A percentile compares a stretch with the other conserved stretches of the same genome.
Conservation (phyloP, 2,329 filamentous ascomycete genomes). For the Aspergillus felis region DNA sequence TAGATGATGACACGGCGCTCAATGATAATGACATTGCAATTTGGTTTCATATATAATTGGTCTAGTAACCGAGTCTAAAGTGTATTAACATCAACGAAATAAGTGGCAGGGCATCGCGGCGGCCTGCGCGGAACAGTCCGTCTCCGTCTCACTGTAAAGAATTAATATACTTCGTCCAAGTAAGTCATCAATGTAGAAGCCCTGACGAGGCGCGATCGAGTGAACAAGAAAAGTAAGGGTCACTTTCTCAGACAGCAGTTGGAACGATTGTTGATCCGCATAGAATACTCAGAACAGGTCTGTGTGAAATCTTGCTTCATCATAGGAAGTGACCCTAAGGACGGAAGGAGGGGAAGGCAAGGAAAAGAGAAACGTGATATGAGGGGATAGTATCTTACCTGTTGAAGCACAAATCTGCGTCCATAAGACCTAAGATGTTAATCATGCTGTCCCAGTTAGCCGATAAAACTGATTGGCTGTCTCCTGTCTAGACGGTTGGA, state of each 20-base stretch:
- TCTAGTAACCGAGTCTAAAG: not conserved
- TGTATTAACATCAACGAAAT: not conserved
- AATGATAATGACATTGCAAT: not conserved
- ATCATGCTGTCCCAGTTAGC: slow-evolving; percentile 22
- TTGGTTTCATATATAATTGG: not conserved
- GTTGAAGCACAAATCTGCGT: not conserved
- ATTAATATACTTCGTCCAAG: not conserved
- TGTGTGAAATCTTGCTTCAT: slow-evolving; percentile 56
- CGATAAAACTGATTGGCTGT: slow-evolving; percentile 76
- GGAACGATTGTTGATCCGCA: slow-evolving; percentile 45
- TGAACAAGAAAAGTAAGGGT: slow-evolving; percentile 12
- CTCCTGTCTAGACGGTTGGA: slow-evolving; percentile 69
- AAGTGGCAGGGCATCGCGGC: not conserved
- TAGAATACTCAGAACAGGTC: slow-evolving; percentile 63
- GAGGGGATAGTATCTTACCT: not conserved
- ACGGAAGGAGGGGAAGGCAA: not conserved
- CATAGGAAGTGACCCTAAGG: slow-evolving; percentile 33
- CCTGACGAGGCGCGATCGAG: not conserved
- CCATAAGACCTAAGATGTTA: slow-evolving; percentile 2
- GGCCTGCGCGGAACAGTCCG: too few relatives aligned
- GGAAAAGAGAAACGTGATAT: not conserved
- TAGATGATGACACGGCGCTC: not conserved
- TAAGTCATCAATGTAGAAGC: not conserved
- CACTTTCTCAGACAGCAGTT: slow-evolving; percentile 47
- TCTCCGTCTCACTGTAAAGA: too few relatives aligned